phyloP scores from a whole-genome alignment of 2,329 filamentous ascomycete species.

The Pseudocercospora pini-densiflorae region DNA sequence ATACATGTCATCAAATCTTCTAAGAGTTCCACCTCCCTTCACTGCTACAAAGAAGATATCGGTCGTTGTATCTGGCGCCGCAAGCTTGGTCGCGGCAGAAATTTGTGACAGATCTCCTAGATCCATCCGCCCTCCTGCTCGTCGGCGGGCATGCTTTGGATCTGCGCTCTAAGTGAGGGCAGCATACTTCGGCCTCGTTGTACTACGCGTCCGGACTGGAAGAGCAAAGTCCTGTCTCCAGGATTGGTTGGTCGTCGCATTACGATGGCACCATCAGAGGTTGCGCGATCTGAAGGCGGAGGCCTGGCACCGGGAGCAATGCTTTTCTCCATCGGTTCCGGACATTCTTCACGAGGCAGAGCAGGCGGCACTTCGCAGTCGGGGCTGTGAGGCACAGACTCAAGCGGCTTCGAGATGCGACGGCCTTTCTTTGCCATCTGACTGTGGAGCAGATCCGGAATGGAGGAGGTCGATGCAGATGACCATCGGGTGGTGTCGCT shows the following conservation, averaged over 20 bases:
- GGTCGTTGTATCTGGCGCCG: background rate
- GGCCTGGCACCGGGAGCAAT: conserved; percentile 5
- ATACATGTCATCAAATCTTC: background rate
- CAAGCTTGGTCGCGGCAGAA: background rate
- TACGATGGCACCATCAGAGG: conserved; percentile 12
- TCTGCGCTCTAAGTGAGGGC: conserved; percentile 13
- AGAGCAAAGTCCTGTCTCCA: conserved; percentile 33
- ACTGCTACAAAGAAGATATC: background rate
- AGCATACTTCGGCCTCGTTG: conserved; percentile 27
- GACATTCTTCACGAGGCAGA: background rate
- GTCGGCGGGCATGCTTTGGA: conserved; percentile 13
- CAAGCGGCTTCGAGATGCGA: conserved; percentile 28
- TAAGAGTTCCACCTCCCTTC: background rate
- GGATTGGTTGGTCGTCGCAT: conserved; percentile 32
- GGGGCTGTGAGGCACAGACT: conserved; percentile 33
- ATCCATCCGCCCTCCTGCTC: conserved; percentile 22
- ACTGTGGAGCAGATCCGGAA: conserved; percentile 38
- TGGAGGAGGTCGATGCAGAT: conserved; percentile 33
- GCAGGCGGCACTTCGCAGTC: conserved; percentile 15
- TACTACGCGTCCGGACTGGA: conserved; percentile 34
- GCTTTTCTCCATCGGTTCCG: conserved; percentile 8
- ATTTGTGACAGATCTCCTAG: background rate
- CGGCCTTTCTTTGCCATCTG: conserved; percentile 25
- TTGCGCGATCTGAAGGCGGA: conserved; percentile 2
- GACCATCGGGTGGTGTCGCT: conserved; percentile 36